phyloP scores from a whole-genome alignment of 495 filamentous ascomycete species.

The Daldinia decipiens region DNA sequence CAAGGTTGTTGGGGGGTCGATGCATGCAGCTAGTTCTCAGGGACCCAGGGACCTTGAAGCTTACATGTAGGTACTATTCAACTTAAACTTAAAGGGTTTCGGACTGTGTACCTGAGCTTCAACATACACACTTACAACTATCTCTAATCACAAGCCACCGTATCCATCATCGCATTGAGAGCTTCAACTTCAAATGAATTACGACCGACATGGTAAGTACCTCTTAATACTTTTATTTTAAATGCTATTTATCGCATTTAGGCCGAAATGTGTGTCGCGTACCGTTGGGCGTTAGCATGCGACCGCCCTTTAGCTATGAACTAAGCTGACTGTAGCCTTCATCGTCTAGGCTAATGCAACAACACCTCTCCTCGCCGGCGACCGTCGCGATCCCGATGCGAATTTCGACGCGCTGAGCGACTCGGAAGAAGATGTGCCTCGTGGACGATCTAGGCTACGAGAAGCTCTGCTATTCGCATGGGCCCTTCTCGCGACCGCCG shows the following conservation, averaged over 20 bases:
- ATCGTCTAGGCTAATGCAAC: conserved; percentile 36
- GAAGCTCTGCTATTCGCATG: conserved; percentile 82
- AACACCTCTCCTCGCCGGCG: conserved; percentile 44
- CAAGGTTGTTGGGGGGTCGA: conserved; percentile 16
- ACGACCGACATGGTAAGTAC: conserved; percentile 30
- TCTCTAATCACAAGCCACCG: background rate
- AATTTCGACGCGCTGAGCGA: conserved; percentile 19
- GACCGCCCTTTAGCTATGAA: background rate
- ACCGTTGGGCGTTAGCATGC: background rate
- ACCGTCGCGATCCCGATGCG: conserved; percentile 30
- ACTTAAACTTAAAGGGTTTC: background rate
- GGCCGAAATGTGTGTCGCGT: background rate
- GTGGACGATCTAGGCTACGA: conserved; percentile 46
- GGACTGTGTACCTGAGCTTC: background rate
- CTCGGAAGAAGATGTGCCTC: conserved; percentile 39
- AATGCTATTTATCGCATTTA: background rate
- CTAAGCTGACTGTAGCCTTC: conserved; percentile 21
- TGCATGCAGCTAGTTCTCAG: conserved; percentile 24
- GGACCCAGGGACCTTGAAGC: background rate
- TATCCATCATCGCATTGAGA: background rate
- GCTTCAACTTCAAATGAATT: conserved; percentile 21
- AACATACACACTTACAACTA: background rate
- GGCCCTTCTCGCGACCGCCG: conserved; percentile 87
- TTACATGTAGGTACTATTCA: no score
- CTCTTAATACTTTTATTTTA: background rate